Evolutionary conservation across 78 protist genomes (phyloP).

Genomic region (Emiliania huxleyi): DNA sequence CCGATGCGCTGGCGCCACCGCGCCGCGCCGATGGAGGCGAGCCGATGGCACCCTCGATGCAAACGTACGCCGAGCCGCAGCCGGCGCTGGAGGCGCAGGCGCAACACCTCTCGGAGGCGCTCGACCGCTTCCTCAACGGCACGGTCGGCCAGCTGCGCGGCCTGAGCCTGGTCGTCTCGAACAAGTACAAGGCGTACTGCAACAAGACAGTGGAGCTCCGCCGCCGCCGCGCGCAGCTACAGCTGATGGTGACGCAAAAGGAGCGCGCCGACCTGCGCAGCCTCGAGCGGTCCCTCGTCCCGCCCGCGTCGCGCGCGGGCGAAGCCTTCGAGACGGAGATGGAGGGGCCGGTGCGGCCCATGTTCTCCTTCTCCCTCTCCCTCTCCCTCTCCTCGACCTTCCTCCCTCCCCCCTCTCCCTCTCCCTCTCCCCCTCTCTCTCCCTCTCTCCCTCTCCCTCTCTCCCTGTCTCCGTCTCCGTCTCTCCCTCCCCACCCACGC

Average conservation of each 20-base stretch:
- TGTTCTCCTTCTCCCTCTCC: too few species aligned
- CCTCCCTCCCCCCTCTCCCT: too few species aligned
- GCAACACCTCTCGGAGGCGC: neutral
- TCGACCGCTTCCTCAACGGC: neutral
- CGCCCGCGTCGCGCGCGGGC: neutral
- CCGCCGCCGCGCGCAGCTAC: neutral
- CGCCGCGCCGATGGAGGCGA: neutral
- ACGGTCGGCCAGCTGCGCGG: neutral
- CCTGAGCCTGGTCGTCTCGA: neutral
- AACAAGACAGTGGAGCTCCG: neutral
- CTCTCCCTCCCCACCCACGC: too few species aligned
- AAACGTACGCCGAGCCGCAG: neutral
- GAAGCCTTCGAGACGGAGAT: neutral
- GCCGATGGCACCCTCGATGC: neutral
- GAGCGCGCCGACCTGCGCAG: neutral
- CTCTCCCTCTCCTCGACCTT: too few species aligned
- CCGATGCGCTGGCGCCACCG: neutral
- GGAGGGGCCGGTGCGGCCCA: neutral
- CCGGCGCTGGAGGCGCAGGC: neutral
- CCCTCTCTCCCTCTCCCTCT: too few species aligned
- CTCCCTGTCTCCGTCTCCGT: too few species aligned
- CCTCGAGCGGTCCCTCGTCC: neutral
- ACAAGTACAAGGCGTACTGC: conserved; percentile 1
- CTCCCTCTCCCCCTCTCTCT: too few species aligned
- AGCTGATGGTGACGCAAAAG: neutral